Evolutionary conservation across 2,329 filamentous ascomycete species (phyloP), one percentile per base, ranked within the genome.

Genomic region (Eutypa lata): DNA sequence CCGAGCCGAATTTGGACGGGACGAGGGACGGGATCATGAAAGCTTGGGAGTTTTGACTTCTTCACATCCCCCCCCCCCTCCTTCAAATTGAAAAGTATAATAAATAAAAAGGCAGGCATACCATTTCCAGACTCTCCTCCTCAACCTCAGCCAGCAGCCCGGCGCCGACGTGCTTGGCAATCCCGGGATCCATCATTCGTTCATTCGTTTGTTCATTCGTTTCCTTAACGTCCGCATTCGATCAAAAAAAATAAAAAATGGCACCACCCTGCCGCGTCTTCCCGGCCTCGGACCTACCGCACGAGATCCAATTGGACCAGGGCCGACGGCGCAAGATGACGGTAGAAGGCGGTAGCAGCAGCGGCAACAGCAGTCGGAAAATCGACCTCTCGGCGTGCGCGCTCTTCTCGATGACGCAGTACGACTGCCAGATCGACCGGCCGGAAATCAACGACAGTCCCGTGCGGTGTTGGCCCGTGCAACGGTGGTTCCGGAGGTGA

Each of bases 401-500:
- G 63, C 72, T 86, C 53, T 65, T 83, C 52, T 73, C 76, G 61
- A 76, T 87, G 74, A 61, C 82, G 66, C 83, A 87, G 71, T 86
- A 84, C 68, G 75, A 79, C 42, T 87, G 84, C 66, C 68, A 75
- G 56, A 77, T 86, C 43, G 71, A 78, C 58, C 64, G 74, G 37
- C 78, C 81, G 14, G 68, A 74, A 46, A 63, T 67, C 35, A 66
- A 61, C 48, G 67, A 79, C 53, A 79, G 79, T 51, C 67, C 73
- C 0, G 78, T 84, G 44, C 68, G 70, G 53, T 87, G 84, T 65
- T 80, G 73, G 70, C 78, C 81, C 10, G 74, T 87, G 40, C 76
- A 80, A 64, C 76, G 83, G 53, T 73, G 82, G 64, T 87, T 86
- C 65, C 75, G 84, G 55, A 76, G 75, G 84, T 86, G 64, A 70